Percentiles rank a stretch among this genome's conserved stretches.
phyloP scores from a whole-genome alignment of 2,329 filamentous ascomycete species.

The Penicillium olsonii region DNA sequence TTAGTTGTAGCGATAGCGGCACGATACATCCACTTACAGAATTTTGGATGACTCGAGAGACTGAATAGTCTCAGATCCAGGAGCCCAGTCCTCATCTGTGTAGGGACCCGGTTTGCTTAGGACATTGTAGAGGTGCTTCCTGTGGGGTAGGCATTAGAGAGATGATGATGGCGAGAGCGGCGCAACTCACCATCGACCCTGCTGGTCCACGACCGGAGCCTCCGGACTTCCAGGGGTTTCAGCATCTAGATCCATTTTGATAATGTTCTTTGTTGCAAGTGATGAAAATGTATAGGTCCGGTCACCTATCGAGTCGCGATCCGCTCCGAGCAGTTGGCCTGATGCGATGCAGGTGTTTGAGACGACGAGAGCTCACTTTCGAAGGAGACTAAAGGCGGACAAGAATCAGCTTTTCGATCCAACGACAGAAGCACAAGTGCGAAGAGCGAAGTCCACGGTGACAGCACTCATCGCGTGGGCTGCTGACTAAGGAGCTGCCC shows the following conservation, averaged over 20 bases:
- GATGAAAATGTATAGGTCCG: background rate
- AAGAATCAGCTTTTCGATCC: background rate
- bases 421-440: background rate
- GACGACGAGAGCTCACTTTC: background rate
- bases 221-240: background rate
- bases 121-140: slow-evolving; percentile 82
- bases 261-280: background rate
- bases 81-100: slow-evolving; percentile 65
- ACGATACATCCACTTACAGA: slow-evolving; percentile 56
- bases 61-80: slow-evolving; percentile 54
- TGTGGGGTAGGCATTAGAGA: slow-evolving; percentile 39
- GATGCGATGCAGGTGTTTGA: background rate
- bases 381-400: background rate
- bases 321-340: background rate
- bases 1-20: slow-evolving; percentile 20
- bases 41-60: slow-evolving; percentile 72
- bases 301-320: background rate
- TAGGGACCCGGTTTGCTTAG: slow-evolving; percentile 77
- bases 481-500: slow-evolving; percentile 30
- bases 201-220: slow-evolving; percentile 4
- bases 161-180: no score
- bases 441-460: slow-evolving; percentile 11
- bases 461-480: slow-evolving; percentile 14
- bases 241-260: slow-evolving; percentile 6
- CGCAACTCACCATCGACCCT: slow-evolving; percentile 19